Percentiles rank a stretch among this genome's conserved stretches.
phyloP scores from a whole-genome alignment of 495 filamentous ascomycete species.

The Penicillium paradoxum region DNA sequence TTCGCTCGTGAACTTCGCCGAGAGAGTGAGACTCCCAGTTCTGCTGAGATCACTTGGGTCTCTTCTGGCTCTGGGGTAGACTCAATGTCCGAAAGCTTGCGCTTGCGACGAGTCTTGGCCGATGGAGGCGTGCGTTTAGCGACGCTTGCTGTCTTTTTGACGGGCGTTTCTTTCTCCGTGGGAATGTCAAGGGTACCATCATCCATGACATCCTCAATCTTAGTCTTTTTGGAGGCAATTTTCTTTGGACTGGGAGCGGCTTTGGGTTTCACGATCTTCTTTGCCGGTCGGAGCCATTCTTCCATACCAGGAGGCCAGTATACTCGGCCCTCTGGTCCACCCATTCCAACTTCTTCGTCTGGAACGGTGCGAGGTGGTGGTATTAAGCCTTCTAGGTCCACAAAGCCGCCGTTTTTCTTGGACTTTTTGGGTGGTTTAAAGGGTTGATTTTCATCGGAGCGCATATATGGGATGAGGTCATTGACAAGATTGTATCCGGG shows the following conservation, averaged over 20 bases:
- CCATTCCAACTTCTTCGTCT: conserved; percentile 79
- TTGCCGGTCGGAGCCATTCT: conserved; percentile 80
- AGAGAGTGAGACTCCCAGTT: conserved; percentile 8
- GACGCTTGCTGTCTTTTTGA: conserved; percentile 17
- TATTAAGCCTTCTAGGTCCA: conserved; percentile 45
- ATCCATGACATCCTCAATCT: conserved; percentile 10
- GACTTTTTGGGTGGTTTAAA: conserved; percentile 46
- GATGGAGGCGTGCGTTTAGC: conserved; percentile 16
- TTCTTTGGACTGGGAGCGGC: conserved; percentile 23
- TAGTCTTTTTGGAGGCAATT: conserved; percentile 19
- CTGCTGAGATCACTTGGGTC: conserved; percentile 8
- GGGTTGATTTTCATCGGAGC: conserved; percentile 72
- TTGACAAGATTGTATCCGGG: conserved; percentile 70
- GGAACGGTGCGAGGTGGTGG: conserved; percentile 44
- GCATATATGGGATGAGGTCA: conserved; percentile 71
- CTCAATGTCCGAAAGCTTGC: conserved; percentile 27
- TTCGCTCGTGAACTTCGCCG: conserved; percentile 38
- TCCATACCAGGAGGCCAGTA: conserved; percentile 92
- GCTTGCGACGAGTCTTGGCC: conserved; percentile 30
- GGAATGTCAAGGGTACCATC: conserved; percentile 15
- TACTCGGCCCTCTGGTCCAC: conserved; percentile 76
- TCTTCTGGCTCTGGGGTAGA: conserved; percentile 29
- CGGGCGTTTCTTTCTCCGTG: conserved; percentile 20
- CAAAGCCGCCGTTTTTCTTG: conserved; percentile 45
- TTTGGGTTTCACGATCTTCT: conserved; percentile 62